Percentiles rank a stretch among this genome's conserved stretches.
These are phyloP conservation scores for Dentipellis sp. DNA, from an alignment of 768 basidiomycete genomes.

Conservation along the genomic window DNA sequence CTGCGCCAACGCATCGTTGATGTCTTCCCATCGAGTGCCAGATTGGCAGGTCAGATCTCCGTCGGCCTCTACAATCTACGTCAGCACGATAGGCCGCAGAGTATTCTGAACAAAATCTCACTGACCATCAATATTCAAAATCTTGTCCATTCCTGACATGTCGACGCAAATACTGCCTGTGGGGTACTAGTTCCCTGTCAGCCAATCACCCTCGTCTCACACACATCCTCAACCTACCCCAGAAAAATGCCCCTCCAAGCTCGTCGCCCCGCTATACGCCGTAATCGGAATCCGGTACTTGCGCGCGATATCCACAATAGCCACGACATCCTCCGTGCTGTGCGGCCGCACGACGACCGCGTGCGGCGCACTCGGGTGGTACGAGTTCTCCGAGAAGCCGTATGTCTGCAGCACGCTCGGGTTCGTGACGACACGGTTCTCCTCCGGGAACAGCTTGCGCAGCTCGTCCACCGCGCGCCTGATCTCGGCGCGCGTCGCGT, in stretches of 20 bases:
- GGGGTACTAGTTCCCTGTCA: too few species aligned
- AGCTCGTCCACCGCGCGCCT: too few species aligned
- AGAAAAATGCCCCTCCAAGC: conserved; percentile 79
- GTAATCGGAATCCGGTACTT: conserved; percentile 70
- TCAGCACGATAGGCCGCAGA: too few species aligned
- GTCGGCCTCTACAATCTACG: conserved; percentile 42
- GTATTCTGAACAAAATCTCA: background rate
- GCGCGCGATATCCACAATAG: conserved; percentile 66
- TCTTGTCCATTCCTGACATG: conserved; percentile 56
- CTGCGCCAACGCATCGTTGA: conserved; percentile 59
- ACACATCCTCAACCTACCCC: conserved; percentile 39
- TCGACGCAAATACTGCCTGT: conserved; percentile 59
- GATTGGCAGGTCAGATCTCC: conserved; percentile 71
- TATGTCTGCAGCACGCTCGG: conserved; percentile 40
- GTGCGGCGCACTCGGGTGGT: conserved; percentile 43
- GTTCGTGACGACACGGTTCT: conserved; percentile 39
- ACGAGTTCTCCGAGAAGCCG: conserved; percentile 64
- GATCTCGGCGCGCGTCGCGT: too few species aligned
- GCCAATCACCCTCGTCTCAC: too few species aligned
- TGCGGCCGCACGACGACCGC: conserved; percentile 44
- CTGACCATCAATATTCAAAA: conserved; percentile 46
- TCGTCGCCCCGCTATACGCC: conserved; percentile 80
- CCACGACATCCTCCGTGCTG: conserved; percentile 76
- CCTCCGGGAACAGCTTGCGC: too few species aligned
- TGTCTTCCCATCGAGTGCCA: conserved; percentile 71